These are phyloP conservation scores for Aschersonia sp. DNA, from an alignment of 2,329 filamentous ascomycete genomes.

Conservation along the genomic window DNA sequence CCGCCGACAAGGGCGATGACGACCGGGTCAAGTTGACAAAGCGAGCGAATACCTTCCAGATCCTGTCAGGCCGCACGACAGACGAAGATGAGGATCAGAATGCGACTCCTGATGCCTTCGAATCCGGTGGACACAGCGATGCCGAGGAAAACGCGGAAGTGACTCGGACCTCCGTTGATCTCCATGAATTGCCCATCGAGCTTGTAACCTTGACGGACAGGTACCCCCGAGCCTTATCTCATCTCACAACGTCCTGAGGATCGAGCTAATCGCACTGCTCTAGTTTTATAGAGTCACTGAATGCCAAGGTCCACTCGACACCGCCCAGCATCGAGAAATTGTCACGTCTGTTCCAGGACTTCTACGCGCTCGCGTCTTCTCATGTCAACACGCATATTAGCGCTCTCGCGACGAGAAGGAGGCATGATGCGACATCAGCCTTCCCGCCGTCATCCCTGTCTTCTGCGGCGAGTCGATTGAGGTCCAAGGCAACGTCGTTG, in stretches of 20 bases:
- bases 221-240: constrained; percentile 71
- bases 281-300: constrained; percentile 84
- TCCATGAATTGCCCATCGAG: constrained; percentile 89
- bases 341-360: constrained; percentile 83
- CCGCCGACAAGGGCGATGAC: constrained; percentile 13
- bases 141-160: constrained; percentile 31
- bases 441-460: constrained; percentile 39
- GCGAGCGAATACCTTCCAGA: constrained; percentile 32
- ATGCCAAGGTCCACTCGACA: constrained; percentile 70
- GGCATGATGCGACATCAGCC: constrained; percentile 47
- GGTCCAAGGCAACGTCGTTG: constrained; percentile 40
- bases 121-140: constrained; percentile 25
- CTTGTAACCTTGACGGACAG: constrained; percentile 80
- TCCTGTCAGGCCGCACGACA: constrained; percentile 13
- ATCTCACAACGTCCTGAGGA: constrained; percentile 50
- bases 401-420: constrained; percentile 60
- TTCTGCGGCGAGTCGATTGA: constrained; percentile 40
- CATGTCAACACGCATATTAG: constrained; percentile 83
- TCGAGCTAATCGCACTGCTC: neutral
- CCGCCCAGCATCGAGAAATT: constrained; percentile 75
- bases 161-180: constrained; percentile 47
- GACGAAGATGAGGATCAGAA: constrained; percentile 12
- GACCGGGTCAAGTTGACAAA: constrained; percentile 21
- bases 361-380: constrained; percentile 67
- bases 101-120: constrained; percentile 32